Conservation (phyloP, 169 alveolate genomes). For the Plasmodium vivax region DNA sequence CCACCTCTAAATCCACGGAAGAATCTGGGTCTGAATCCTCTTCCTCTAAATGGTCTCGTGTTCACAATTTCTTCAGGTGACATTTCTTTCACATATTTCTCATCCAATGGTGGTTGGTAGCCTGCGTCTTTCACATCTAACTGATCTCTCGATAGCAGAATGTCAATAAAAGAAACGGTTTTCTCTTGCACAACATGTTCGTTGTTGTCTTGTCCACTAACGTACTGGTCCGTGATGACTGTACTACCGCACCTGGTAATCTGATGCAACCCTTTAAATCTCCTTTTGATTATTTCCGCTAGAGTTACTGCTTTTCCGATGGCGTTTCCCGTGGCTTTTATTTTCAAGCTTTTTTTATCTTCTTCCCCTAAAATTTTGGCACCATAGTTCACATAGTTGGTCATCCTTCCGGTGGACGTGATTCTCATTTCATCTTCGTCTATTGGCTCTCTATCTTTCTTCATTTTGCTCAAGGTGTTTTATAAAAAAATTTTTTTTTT, state of each 20-base stretch:
- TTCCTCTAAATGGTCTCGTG: slow-evolving; percentile 62
- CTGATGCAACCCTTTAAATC: slow-evolving; percentile 90
- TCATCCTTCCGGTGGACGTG: slow-evolving; percentile 86
- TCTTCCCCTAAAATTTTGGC: slow-evolving; percentile 83
- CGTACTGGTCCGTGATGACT: slow-evolving; percentile 83
- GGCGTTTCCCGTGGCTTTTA: slow-evolving; percentile 93
- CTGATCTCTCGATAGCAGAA: slow-evolving; percentile 80
- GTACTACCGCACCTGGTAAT: slow-evolving; percentile 83
- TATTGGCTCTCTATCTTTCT: slow-evolving; percentile 82
- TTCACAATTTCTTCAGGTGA: slow-evolving; percentile 76
- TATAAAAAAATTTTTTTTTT: slow-evolving; percentile 61
- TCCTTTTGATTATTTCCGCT: slow-evolving; percentile 89
- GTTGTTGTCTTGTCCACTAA: slow-evolving; percentile 87
- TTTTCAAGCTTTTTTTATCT: slow-evolving; percentile 79
- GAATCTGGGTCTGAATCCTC: slow-evolving; percentile 73
- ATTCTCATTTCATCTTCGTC: slow-evolving; percentile 90
- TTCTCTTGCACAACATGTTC: slow-evolving; percentile 83
- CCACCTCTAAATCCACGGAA: slow-evolving; percentile 75
- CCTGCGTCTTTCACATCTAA: slow-evolving; percentile 81
- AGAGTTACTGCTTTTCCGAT: slow-evolving; percentile 88
- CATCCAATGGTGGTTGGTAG: slow-evolving; percentile 87
- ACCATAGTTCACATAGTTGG: slow-evolving; percentile 88
- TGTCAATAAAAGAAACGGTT: slow-evolving; percentile 83
- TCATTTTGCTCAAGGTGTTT: slow-evolving; percentile 66
- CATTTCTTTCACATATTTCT: slow-evolving; percentile 82